phyloP scores from a whole-genome alignment of 192 early-diverging fungal species.

The Kickxella alabastrina region DNA sequence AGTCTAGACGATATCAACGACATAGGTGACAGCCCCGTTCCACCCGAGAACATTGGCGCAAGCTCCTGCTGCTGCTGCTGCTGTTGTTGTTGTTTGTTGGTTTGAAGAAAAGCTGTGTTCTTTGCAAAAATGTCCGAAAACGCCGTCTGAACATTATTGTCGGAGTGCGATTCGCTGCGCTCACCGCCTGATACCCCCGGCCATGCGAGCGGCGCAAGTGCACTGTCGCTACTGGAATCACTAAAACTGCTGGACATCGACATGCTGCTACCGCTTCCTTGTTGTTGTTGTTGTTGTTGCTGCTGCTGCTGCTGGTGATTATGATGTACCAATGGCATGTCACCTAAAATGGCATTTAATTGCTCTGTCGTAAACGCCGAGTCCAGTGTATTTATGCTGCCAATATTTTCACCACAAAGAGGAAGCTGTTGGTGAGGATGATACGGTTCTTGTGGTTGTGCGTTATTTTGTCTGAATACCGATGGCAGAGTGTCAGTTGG shows the following conservation, averaged over 20 bases:
- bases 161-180: not conserved
- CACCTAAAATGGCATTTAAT: too few relatives aligned
- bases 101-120: conserved; percentile 13
- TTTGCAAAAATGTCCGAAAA: conserved; percentile 18
- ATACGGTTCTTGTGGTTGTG: too few relatives aligned
- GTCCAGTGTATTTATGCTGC: too few relatives aligned
- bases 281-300: not conserved
- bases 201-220: conserved; percentile 5
- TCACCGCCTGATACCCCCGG: not conserved
- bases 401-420: too few relatives aligned
- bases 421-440: too few relatives aligned
- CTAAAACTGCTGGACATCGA: conserved; percentile 13
- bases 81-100: not conserved
- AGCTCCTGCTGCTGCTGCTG: not conserved
- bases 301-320: too few relatives aligned
- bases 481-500: too few relatives aligned
- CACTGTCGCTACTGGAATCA: conserved; percentile 17
- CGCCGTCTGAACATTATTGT: not conserved
- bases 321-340: too few relatives aligned
- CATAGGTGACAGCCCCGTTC: not conserved
- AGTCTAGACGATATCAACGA: not conserved
- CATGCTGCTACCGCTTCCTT: conserved; percentile 4
- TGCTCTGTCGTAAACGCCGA: too few relatives aligned
- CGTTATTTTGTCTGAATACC: too few relatives aligned
- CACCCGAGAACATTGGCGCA: not conserved